These are phyloP conservation scores for Aspergillus tubingensis DNA, from an alignment of 2,329 filamentous ascomycete species.

Conservation along the genomic window DNA sequence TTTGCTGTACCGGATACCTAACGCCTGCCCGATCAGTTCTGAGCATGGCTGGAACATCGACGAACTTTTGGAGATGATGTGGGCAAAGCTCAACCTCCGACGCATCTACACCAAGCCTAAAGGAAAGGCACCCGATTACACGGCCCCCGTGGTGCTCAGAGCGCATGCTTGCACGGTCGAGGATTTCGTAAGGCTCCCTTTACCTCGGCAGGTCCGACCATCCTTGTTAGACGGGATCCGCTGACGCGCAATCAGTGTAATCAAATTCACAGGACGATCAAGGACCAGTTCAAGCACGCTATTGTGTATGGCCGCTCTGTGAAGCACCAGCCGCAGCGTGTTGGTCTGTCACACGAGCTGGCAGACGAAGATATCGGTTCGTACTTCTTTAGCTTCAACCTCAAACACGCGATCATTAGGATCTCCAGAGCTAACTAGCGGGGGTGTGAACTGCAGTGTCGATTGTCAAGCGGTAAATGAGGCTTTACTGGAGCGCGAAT, in stretches of 20 bases:
- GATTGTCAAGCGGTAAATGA: conserved; percentile 67
- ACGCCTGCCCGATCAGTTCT: conserved; percentile 94
- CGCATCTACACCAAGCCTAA: conserved; percentile 98
- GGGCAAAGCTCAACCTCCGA: conserved; percentile 90
- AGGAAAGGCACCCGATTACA: conserved; percentile 90
- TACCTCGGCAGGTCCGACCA: not conserved
- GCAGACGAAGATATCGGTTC: conserved; percentile 95
- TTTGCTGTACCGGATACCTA: conserved; percentile 92
- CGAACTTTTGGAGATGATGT: conserved; percentile 96
- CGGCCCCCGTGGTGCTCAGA: conserved; percentile 83
- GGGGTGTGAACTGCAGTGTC: conserved; percentile 50
- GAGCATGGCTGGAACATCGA: conserved; percentile 98
- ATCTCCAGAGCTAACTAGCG: conserved; percentile 26
- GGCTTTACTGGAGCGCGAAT: conserved; percentile 9
- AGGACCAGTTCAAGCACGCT: conserved; percentile 92
- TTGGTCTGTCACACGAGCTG: conserved; percentile 86
- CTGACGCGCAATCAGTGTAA: conserved; percentile 71
- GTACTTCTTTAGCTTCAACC: conserved; percentile 35
- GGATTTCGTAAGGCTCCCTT: conserved; percentile 76
- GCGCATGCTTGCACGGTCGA: conserved; percentile 84
- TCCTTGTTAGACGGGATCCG: conserved; percentile 1
- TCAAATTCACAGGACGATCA: conserved; percentile 91
- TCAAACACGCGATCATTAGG: conserved; percentile 1
- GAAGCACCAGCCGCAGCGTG: conserved; percentile 96
- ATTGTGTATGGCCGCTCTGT: conserved; percentile 97